Evolutionary conservation across 352 stramenopile species (phyloP).

Genomic region (Thraustotheca clavata): DNA sequence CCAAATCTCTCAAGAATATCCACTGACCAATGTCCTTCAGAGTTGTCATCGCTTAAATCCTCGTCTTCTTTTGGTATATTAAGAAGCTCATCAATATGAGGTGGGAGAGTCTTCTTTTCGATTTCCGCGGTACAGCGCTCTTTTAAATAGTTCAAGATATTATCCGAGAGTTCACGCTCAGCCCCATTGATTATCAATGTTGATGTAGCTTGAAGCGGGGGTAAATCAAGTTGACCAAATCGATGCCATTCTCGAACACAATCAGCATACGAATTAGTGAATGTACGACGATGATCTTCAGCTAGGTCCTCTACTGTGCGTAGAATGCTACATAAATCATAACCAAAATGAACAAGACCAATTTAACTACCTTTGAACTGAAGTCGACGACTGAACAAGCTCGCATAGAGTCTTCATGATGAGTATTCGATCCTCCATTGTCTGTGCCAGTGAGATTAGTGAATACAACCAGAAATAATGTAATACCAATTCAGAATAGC

Average conservation of each 20-base stretch:
- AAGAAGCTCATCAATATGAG: slow-evolving; percentile 24
- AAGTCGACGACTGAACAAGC: slow-evolving; percentile 36
- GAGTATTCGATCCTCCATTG: slow-evolving; percentile 41
- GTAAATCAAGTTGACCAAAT: slow-evolving; percentile 27
- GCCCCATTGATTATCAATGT: slow-evolving; percentile 57
- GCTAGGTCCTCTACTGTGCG: slow-evolving; percentile 45
- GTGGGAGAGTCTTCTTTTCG: slow-evolving; percentile 34
- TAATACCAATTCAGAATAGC: slow-evolving; percentile 39
- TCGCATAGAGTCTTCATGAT: slow-evolving; percentile 59
- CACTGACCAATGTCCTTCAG: too few relatives aligned
- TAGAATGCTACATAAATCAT: slow-evolving; percentile 1
- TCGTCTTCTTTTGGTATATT: too few relatives aligned
- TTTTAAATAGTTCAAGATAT: slow-evolving; percentile 56
- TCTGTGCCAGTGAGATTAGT: neutral
- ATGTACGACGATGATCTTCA: slow-evolving; percentile 41
- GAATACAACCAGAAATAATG: neutral
- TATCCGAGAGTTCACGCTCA: slow-evolving; percentile 59
- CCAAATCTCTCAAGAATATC: slow-evolving; percentile 10
- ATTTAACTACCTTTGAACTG: slow-evolving; percentile 30
- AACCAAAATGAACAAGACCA: slow-evolving; percentile 33
- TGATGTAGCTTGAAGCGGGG: neutral
- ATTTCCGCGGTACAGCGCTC: slow-evolving; percentile 54
- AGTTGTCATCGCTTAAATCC: neutral
- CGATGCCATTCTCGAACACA: slow-evolving; percentile 46
- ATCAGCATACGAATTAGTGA: slow-evolving; percentile 49